Evolutionary conservation across 306 rosid genomes (phyloP).

Genomic region (Glycine soja): DNA sequence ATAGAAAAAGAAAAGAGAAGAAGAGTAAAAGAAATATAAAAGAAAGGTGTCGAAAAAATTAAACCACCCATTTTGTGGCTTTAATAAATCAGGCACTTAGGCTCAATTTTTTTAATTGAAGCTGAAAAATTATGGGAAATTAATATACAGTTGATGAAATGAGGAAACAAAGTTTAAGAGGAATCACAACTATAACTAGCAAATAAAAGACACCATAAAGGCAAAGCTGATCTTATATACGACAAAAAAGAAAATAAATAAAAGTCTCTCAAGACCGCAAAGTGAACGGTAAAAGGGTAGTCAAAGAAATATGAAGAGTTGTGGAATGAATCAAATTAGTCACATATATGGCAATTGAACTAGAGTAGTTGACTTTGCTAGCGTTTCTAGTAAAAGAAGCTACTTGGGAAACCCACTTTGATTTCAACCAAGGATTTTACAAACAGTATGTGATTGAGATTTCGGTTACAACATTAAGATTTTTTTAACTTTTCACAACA

Average conservation of each 20-base stretch:
- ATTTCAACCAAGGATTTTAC: background rate
- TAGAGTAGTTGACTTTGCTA: background rate
- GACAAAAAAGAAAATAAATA: background rate
- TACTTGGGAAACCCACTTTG: background rate
- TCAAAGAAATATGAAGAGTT: background rate
- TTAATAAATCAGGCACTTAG: background rate
- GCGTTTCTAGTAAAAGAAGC: background rate
- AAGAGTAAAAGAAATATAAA: background rate
- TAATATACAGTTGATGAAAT: background rate
- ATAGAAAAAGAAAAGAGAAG: background rate
- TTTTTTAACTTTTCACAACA: background rate
- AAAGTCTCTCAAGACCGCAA: background rate
- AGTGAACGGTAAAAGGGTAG: background rate
- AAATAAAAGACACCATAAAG: background rate
- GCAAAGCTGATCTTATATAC: background rate
- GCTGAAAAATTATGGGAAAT: background rate
- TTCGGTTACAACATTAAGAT: background rate
- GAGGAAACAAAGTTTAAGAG: background rate
- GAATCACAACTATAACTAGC: background rate
- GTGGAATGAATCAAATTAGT: background rate
- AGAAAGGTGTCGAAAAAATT: background rate
- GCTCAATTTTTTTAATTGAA: background rate
- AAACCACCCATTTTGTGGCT: background rate
- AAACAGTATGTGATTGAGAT: background rate
- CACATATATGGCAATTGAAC: background rate